Evolutionary conservation across 2,329 filamentous ascomycete genomes (phyloP).

Genomic region (Colletotrichum sp.): DNA sequence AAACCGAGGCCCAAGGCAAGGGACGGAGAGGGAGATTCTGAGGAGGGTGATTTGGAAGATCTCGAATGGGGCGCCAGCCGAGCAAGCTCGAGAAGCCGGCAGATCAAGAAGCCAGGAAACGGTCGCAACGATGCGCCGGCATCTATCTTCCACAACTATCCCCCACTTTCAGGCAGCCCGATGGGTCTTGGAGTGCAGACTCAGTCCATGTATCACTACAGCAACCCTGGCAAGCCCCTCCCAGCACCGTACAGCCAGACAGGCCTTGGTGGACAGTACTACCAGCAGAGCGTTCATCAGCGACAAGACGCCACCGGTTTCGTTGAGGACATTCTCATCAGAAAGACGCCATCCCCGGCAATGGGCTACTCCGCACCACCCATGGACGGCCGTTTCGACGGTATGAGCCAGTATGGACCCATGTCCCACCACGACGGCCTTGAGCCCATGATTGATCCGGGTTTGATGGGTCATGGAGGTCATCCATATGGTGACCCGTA

Average conservation of each 20-base stretch:
- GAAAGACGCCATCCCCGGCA: conserved; percentile 37
- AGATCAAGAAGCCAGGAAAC: conserved; percentile 29
- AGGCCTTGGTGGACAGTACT: conserved; percentile 35
- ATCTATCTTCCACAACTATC: conserved; percentile 19
- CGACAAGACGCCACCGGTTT: conserved; percentile 24
- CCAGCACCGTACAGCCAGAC: conserved; percentile 39
- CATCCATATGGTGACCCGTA: conserved; percentile 13
- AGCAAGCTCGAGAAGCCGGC: conserved; percentile 29
- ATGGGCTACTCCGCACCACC: conserved; percentile 19
- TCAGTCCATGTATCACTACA: conserved; percentile 21
- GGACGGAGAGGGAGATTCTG: conserved; percentile 39
- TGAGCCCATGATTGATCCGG: conserved; percentile 22
- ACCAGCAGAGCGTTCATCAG: conserved; percentile 36
- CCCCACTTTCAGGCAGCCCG: conserved; percentile 9
- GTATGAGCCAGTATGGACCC: conserved; percentile 19
- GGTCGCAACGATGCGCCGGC: conserved; percentile 30
- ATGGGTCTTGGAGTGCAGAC: conserved; percentile 19
- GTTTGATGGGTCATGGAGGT: conserved; percentile 17
- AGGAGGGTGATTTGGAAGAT: conserved; percentile 50
- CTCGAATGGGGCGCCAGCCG: conserved; percentile 43
- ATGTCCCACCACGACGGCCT: conserved; percentile 20
- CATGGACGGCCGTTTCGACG: conserved; percentile 14
- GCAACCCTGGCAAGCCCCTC: conserved; percentile 31
- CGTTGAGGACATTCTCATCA: conserved; percentile 34
- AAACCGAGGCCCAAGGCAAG: conserved; percentile 59